A percentile compares a stretch with the other conserved stretches of the same genome.
phyloP scores from a whole-genome alignment of 208 protist species.

The Acanthamoeba royreba region DNA sequence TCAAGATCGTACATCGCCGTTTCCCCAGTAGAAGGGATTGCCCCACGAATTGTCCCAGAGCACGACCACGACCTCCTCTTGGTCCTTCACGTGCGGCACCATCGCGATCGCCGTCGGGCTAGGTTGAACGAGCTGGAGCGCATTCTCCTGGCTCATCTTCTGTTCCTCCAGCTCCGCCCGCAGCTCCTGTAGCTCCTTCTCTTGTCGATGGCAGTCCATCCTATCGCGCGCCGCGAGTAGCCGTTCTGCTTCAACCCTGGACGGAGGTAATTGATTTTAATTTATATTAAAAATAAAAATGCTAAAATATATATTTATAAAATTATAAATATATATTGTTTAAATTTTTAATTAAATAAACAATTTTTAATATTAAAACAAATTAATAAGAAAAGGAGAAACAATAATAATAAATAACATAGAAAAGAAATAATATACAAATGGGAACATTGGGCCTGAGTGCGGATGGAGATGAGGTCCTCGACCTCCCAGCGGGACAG shows the following conservation, averaged over 20 bases:
- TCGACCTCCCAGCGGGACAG: too few relatives aligned
- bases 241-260: not conserved
- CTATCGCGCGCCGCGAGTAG: not conserved
- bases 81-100: not conserved
- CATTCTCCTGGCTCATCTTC: not conserved
- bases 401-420: too few relatives aligned
- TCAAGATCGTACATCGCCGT: not conserved
- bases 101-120: too few relatives aligned
- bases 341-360: too few relatives aligned
- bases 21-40: slow-evolving; percentile 36
- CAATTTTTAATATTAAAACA: too few relatives aligned
- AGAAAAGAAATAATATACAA: too few relatives aligned
- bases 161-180: not conserved
- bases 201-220: not conserved
- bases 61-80: not conserved
- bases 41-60: slow-evolving; percentile 30
- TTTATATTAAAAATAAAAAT: too few relatives aligned
- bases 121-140: too few relatives aligned
- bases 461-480: too few relatives aligned
- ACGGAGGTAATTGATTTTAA: too few relatives aligned
- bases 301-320: not conserved
- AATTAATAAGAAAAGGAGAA: too few relatives aligned
- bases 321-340: not conserved
- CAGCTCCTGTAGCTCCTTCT: not conserved
- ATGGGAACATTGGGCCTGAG: too few relatives aligned